A percentile compares a stretch with the other conserved stretches of the same genome.
These are phyloP conservation scores for Syncephalastrum racemosum DNA, from an alignment of 371 early-diverging fungal genomes.

Conservation along the genomic window DNA sequence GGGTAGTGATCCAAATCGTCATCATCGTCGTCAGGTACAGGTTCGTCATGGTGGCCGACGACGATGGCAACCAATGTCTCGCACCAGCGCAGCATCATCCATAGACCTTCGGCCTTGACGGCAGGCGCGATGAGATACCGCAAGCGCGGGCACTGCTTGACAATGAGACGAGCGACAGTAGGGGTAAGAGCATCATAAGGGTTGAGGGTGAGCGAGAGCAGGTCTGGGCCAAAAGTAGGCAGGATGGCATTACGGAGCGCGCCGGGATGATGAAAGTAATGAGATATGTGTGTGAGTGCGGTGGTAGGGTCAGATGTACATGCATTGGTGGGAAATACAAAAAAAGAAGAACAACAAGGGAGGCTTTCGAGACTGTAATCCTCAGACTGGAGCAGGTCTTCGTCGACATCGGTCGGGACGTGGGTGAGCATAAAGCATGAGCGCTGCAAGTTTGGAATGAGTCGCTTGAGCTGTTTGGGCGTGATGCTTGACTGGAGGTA, in stretches of 20 bases:
- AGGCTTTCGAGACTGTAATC: slow-evolving; percentile 9
- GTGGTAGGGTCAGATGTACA: slow-evolving; percentile 1
- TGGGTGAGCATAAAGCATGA: slow-evolving; percentile 39
- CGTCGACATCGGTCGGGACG: slow-evolving; percentile 15
- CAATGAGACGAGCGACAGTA: slow-evolving; percentile 33
- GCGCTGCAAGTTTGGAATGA: slow-evolving; percentile 9
- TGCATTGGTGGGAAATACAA: slow-evolving; percentile 31
- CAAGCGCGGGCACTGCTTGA: slow-evolving; percentile 39
- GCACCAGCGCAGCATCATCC: slow-evolving; percentile 46
- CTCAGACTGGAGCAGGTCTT: not conserved
- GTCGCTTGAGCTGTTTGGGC: slow-evolving; percentile 18
- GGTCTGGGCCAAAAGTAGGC: slow-evolving; percentile 45
- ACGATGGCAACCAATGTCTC: slow-evolving; percentile 37
- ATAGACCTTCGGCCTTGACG: slow-evolving; percentile 47
- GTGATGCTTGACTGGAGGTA: slow-evolving; percentile 37
- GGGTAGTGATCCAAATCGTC: slow-evolving; percentile 18
- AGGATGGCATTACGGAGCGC: slow-evolving; percentile 45
- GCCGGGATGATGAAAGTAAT: slow-evolving; percentile 47
- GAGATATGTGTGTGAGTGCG: slow-evolving; percentile 38
- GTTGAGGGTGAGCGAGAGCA: slow-evolving; percentile 38
- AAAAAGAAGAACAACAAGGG: slow-evolving; percentile 42
- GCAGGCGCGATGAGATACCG: slow-evolving; percentile 35
- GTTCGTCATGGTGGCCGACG: slow-evolving; percentile 27
- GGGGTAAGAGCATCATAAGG: slow-evolving; percentile 40
- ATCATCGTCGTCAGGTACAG: slow-evolving; percentile 17